These are phyloP conservation scores for Phytophthora capsici DNA, from an alignment of 352 stramenopile species.

Conservation along the genomic window DNA sequence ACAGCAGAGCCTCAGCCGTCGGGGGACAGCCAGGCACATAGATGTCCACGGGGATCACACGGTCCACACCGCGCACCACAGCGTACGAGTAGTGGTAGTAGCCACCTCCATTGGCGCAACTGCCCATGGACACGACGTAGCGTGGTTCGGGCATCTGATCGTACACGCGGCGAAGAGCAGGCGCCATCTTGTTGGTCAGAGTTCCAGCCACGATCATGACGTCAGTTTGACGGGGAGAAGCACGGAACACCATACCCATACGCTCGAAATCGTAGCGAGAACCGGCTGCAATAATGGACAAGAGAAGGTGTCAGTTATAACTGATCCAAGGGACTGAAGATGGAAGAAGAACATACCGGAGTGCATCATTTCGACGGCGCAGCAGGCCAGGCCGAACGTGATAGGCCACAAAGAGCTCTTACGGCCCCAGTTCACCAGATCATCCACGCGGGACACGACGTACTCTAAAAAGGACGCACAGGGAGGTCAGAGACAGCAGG, in stretches of 20 bases:
- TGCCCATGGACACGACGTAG: slow-evolving; percentile 99
- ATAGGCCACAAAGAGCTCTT: slow-evolving; percentile 98
- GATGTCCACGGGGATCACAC: slow-evolving; percentile 98
- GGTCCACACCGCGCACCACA: slow-evolving; percentile 97
- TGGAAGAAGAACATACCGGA: slow-evolving; percentile 52
- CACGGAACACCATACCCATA: slow-evolving; percentile 99
- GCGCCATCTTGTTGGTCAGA: slow-evolving; percentile 99
- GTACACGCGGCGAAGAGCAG: slow-evolving; percentile 96
- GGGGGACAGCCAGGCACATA: slow-evolving; percentile 99
- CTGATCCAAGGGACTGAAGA: background rate
- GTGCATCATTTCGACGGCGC: slow-evolving; percentile 99
- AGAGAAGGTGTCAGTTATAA: background rate
- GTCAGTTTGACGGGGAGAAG: slow-evolving; percentile 95
- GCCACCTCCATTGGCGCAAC: slow-evolving; percentile 96
- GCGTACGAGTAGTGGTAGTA: slow-evolving; percentile 98
- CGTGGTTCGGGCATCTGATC: slow-evolving; percentile 99
- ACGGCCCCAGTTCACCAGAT: slow-evolving; percentile 99
- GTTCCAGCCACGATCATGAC: slow-evolving; percentile 99
- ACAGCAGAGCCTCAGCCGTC: slow-evolving; percentile 98
- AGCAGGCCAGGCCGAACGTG: slow-evolving; percentile 99
- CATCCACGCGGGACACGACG: slow-evolving; percentile 97
- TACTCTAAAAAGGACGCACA: slow-evolving; percentile 87
- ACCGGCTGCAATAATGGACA: slow-evolving; percentile 28
- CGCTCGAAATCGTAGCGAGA: slow-evolving; percentile 98
- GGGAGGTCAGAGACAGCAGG: background rate